These are phyloP conservation scores for Vigna trinervia DNA, from an alignment of 306 rosid species.

Conservation along the genomic window DNA sequence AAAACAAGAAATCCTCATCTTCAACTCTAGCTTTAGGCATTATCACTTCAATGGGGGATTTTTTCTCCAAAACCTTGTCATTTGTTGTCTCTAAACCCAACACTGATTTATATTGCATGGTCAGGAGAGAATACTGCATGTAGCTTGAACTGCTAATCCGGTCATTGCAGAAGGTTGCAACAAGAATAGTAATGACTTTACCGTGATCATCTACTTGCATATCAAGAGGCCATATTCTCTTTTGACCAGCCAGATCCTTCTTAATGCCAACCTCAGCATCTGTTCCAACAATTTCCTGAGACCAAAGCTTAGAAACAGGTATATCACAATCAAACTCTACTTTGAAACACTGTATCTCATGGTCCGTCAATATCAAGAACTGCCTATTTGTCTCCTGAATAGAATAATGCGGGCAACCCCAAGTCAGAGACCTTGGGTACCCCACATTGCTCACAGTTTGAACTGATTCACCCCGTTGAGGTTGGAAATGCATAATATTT, in stretches of 20 bases:
- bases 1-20: constrained; percentile 79
- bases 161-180: constrained; percentile 87
- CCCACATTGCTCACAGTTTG: constrained; percentile 60
- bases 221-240: constrained; percentile 93
- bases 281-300: constrained; percentile 83
- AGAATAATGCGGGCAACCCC: constrained; percentile 66
- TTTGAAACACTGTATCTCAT: constrained; percentile 75
- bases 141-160: constrained; percentile 92
- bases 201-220: constrained; percentile 78
- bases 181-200: constrained; percentile 79
- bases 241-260: constrained; percentile 96
- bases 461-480: constrained; percentile 61
- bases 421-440: constrained; percentile 92
- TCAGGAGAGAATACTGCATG: constrained; percentile 89
- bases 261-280: constrained; percentile 86
- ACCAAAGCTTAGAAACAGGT: constrained; percentile 78
- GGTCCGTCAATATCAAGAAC: constrained; percentile 81
- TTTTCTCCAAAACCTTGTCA: constrained; percentile 84
- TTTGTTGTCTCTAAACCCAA: constrained; percentile 46
- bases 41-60: constrained; percentile 85
- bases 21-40: constrained; percentile 97
- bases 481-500: constrained; percentile 43
- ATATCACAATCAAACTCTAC: constrained; percentile 61
- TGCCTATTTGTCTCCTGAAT: constrained; percentile 52
- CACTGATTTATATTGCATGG: constrained; percentile 88